Base-by-base conservation (phyloP, 495 filamentous ascomycete species). In the Clavariopsis aquatica region DNA sequence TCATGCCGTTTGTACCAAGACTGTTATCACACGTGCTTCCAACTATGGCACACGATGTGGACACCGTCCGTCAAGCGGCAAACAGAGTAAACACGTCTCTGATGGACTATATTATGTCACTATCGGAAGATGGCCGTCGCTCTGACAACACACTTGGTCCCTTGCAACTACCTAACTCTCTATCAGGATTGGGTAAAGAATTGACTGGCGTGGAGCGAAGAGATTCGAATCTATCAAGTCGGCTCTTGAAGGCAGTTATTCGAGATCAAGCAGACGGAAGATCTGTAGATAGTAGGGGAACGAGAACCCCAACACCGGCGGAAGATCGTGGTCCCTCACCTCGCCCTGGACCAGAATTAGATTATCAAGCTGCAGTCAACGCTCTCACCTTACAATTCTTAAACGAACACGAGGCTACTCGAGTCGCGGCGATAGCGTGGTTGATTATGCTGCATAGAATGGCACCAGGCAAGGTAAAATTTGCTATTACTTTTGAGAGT, bases 381-480 rank as follows among this genome's bases (percentile, higher is more conserved):
- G 94, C 95, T 46, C 84, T 99, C 20, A 99, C 93, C 0, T 73
- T 97, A 23, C 86, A 98, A 57, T 98, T 99, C 73, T 76, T 98
- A 49, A 96, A 98, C 72, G 93, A 98, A 70, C 91, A 97, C 71
- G 95, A 98, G 79, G 92, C 90, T 38, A 97, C 95, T 0, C 84
- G 95, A 57, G 92, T 97, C 29, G 93, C 92, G 27, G 92, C 95
- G 6, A 78, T 99, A 34, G 90, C 89, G 7, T 99, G 95, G 95
- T 83, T 99, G 27, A 90, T 98, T 52, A 96, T 97, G 94, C 80
- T 99, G 54, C 94, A 99, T 72, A 85, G 88, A 47, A 97, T 96
- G 77, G 93, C 94, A 9, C 95, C 94, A 20, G 83, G 89, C 22
- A 98, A 96, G 75, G 91, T 96, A 43, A 60, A 22, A 19, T 15